Evolutionary conservation across 2,329 filamentous ascomycete species (phyloP), one percentile per base, ranked within the genome.

Genomic region (Trichoderma guizhouense): DNA sequence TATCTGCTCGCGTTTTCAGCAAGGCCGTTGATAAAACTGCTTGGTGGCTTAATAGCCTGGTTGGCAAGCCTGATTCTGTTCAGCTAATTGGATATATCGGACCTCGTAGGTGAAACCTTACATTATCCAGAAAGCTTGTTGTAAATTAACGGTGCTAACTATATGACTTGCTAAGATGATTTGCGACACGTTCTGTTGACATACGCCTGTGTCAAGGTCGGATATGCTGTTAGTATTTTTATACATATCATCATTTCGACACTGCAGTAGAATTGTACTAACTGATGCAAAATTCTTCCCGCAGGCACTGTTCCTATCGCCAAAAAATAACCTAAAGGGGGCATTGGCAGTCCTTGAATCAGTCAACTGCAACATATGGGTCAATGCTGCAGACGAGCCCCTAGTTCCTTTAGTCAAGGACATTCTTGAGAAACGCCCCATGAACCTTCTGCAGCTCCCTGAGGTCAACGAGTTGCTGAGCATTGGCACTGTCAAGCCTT

Each of bases 271-370:
- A 8, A 30, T 30, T 21, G 9, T 32, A 18, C 28, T 60, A 7
- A 21, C 21, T 1, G 3, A 14, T 2, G 6, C 18, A 9, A 47
- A 12, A 14, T 14, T 12, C 1, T 5, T 26, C 18, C 7, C 15
- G 1, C 15, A 64, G 61, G 39, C 61, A 4, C 5, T 64, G 2
- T 64, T 64, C 4, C 9, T 64, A 12, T 64, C 81, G 0, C 79
- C 79, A 1, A 77, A 79, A 53, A 83, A 83, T 43, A 82, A 75
- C 24, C 71, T 77, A 0, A 77, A 78, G 15, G 82, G 78, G 0
- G 78, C 80, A 0, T 24, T 82, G 4, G 77, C 78, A 2, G 77
- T 83, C 1, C 76, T 83, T 4, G 70, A 80, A n/a, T 74, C 76
- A 18, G 69, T 78, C 2, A 72, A 78, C 5, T 83, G 81, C 67